Evolutionary conservation across 306 rosid species (phyloP), one percentile per base, ranked within the genome.

Genomic region (Cicer yamashitae): DNA sequence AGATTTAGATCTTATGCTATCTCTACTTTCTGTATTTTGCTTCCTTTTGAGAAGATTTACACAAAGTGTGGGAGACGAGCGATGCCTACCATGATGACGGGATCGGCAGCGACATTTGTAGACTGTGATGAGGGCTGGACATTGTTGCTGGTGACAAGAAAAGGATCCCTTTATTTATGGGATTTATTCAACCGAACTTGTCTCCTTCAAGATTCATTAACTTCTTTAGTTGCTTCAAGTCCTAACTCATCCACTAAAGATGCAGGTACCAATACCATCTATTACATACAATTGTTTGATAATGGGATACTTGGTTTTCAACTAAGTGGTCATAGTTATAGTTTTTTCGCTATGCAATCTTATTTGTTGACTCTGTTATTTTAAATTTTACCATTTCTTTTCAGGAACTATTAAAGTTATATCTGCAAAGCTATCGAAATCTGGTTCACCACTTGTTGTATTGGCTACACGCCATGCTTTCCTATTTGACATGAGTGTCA

Each of bases 91-190:
- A 93, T 93, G 98, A 88, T 93, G 92, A 78, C 79, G 85, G 98
- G 97, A 63, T 89, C 98, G 39, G 91, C 98, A 48, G 91, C 98
- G 43, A 89, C 96, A 62, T 93, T 93, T 86, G 81, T 93, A 64
- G 98, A 93, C 47, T 93, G 98, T 30, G 98, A 93, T 13, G 96
- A 93, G 80, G 82, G 83, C 88, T 93, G 97, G 98, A 91, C 83
- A 82, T 79, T 93, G 86, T 83, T 93, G 76, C 77, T 94, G 84
- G 97, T 94, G 82, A 92, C 99, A 62, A 89, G 91, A 77, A 92
- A 88, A 65, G 97, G 99, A 51, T 86, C 92, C 60, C 77, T 94
- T 66, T 90, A 87, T 73, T 70, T 94, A 30, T 94, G 99, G 99
- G 97, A 94, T 84, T 77, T 94, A 57, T 86, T 89, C 76, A 92